Conservation (phyloP, 1,284 basidiomycete genomes). For the Malassezia obtusa region DNA sequence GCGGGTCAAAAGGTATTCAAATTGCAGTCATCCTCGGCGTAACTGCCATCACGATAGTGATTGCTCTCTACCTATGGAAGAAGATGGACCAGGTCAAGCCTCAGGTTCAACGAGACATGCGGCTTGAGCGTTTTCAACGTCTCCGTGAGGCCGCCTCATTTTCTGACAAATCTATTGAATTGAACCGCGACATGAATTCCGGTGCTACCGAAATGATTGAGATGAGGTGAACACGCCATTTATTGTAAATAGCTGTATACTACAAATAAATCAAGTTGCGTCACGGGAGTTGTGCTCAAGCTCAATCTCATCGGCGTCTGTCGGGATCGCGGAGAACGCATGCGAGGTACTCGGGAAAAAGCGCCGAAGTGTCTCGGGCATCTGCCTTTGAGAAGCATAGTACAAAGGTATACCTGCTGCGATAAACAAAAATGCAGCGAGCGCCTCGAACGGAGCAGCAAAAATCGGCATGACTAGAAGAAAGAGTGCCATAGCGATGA, state of each 20-base stretch:
- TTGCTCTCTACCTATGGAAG: conserved; percentile 72
- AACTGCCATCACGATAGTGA: conserved; percentile 60
- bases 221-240: not conserved
- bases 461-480: conserved; percentile 88
- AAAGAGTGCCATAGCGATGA: conserved; percentile 83
- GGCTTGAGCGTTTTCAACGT: conserved; percentile 56
- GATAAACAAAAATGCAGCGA: conserved; percentile 36
- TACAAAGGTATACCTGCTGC: conserved; percentile 36
- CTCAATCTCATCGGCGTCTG: not conserved
- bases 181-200: too few species aligned
- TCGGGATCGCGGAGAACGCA: not conserved
- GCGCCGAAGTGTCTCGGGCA: not conserved
- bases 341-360: not conserved
- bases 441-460: conserved; percentile 69
- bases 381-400: conserved; percentile 28
- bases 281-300: not conserved
- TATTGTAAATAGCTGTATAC: not conserved
- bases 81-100: conserved; percentile 68
- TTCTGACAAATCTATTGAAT: not conserved
- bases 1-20: conserved; percentile 42
- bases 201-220: too few species aligned
- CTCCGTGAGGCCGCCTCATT: conserved; percentile 11
- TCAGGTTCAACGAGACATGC: conserved; percentile 55
- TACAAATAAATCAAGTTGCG: not conserved
- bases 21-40: conserved; percentile 39